Percentiles rank a stretch among this genome's conserved stretches.
These are phyloP conservation scores for Vigna angularis DNA, from an alignment of 306 rosid genomes.

Conservation along the genomic window DNA sequence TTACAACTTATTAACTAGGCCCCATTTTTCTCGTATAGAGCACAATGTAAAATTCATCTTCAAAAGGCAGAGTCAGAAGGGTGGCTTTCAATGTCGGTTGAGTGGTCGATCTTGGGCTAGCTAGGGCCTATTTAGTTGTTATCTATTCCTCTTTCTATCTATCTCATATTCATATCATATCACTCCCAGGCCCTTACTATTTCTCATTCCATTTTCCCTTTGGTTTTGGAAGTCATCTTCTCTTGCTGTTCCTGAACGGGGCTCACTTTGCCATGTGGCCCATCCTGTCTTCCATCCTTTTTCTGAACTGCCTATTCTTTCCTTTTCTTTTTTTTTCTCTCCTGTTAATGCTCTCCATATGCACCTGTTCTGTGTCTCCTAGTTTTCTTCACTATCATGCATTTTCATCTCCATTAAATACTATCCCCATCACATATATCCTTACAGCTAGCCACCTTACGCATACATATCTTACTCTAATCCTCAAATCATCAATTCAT, in stretches of 20 bases:
- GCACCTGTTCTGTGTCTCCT: constrained; percentile 46
- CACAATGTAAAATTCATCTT: constrained; percentile 35
- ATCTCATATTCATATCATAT: not conserved
- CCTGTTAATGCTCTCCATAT: constrained; percentile 47
- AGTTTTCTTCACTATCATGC: constrained; percentile 41
- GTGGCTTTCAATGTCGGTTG: constrained; percentile 65
- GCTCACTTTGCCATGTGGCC: constrained; percentile 61
- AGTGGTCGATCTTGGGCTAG: constrained; percentile 53
- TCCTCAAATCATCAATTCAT: constrained; percentile 23
- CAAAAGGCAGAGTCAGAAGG: constrained; percentile 26
- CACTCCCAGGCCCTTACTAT: constrained; percentile 38
- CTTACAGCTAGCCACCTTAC: constrained; percentile 35
- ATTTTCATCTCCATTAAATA: constrained; percentile 32
- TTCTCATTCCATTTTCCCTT: constrained; percentile 28
- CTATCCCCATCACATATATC: constrained; percentile 37
- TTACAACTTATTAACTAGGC: constrained; percentile 43
- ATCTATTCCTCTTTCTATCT: not conserved
- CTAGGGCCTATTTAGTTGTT: constrained; percentile 42
- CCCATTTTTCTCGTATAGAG: constrained; percentile 30
- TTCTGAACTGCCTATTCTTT: constrained; percentile 57
- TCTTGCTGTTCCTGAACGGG: constrained; percentile 58
- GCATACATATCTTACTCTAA: constrained; percentile 1
- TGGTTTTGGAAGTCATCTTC: constrained; percentile 51
- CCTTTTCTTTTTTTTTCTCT: constrained; percentile 45
- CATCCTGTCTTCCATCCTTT: constrained; percentile 55